A percentile compares a stretch with the other conserved stretches of the same genome.
These are phyloP conservation scores for Adansonia gregorii DNA, from an alignment of 441 rosid species.

Conservation along the genomic window DNA sequence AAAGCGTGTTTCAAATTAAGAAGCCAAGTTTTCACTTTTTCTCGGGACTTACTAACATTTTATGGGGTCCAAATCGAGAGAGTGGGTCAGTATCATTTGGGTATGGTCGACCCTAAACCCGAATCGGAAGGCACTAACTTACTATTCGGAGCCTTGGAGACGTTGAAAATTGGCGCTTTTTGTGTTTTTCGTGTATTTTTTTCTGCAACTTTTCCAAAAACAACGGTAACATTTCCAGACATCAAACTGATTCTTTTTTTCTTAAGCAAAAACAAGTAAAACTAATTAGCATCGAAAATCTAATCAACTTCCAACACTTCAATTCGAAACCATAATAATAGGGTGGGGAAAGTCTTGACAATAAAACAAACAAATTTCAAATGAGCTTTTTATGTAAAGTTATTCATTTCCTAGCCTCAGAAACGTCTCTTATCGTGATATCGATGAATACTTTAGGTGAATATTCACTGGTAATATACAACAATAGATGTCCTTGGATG, in stretches of 20 bases:
- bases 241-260: too few species aligned
- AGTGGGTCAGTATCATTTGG: not conserved
- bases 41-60: not conserved
- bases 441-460: not conserved
- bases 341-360: too few species aligned
- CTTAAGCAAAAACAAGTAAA: too few species aligned
- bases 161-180: constrained; percentile 8
- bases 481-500: constrained; percentile 10
- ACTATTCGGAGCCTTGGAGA: not conserved
- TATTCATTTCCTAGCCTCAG: too few species aligned
- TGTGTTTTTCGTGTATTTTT: not conserved
- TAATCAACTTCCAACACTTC: too few species aligned
- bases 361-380: too few species aligned
- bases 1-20: not conserved
- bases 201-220: not conserved
- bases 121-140: not conserved
- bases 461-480: not conserved
- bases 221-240: too few species aligned
- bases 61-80: constrained; percentile 9
- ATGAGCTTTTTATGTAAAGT: too few species aligned
- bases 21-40: not conserved
- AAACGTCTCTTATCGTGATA: too few species aligned
- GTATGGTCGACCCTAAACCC: not conserved
- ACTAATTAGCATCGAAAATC: too few species aligned
- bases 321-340: too few species aligned